Conservation (phyloP, 2,329 filamentous ascomycete genomes). For the Hymenoscyphus albidus region DNA sequence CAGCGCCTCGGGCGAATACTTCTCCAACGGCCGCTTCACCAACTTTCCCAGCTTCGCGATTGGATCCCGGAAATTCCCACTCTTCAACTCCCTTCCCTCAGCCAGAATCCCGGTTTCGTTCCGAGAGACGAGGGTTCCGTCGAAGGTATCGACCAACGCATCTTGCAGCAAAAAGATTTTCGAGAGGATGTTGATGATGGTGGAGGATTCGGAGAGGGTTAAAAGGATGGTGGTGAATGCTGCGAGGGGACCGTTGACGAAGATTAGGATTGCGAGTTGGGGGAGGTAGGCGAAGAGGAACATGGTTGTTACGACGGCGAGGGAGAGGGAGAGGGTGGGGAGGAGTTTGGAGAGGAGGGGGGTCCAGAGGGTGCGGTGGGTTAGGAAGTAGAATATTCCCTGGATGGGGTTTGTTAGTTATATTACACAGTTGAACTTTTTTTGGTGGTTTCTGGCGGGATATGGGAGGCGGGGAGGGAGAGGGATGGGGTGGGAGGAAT, state of each 20-base stretch:
- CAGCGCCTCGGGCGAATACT: conserved; percentile 58
- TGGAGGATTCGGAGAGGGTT: conserved; percentile 59
- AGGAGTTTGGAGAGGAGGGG: conserved; percentile 53
- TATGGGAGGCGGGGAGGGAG: neutral
- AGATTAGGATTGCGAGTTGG: conserved; percentile 75
- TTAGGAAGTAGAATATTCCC: conserved; percentile 58
- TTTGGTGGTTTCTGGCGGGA: too few relatives aligned
- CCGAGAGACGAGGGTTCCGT: conserved; percentile 60
- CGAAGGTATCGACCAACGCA: conserved; percentile 83
- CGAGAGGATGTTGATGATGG: conserved; percentile 53
- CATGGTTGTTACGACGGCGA: conserved; percentile 72
- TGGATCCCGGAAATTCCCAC: conserved; percentile 48
- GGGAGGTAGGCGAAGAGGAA: conserved; percentile 85
- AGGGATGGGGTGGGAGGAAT: neutral
- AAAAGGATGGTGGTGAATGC: conserved; percentile 69
- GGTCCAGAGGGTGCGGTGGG: conserved; percentile 54
- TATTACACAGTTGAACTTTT: neutral
- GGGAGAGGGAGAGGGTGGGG: conserved; percentile 65
- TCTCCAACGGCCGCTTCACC: conserved; percentile 54
- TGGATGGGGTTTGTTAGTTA: conserved; percentile 28
- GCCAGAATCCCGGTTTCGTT: conserved; percentile 60
- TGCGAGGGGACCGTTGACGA: conserved; percentile 80
- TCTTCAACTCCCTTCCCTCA: conserved; percentile 69
- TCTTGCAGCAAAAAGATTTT: conserved; percentile 76
- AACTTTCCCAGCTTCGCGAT: conserved; percentile 53